Conservation (phyloP, 192 early-diverging fungal genomes). For the Coemansia sp. region DNA sequence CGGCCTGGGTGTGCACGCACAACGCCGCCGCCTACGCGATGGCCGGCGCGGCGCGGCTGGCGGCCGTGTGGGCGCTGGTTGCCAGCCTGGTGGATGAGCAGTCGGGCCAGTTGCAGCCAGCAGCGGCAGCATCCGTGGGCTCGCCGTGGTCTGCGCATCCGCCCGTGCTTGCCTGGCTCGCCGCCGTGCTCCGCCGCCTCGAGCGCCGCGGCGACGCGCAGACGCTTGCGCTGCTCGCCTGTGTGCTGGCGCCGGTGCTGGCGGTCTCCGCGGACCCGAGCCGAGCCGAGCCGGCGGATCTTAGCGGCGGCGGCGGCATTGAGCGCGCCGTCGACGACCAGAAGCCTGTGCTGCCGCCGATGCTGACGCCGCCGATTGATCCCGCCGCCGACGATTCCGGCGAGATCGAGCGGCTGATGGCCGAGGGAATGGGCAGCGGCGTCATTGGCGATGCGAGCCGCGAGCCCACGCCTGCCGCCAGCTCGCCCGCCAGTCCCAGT, state of each 20-base stretch:
- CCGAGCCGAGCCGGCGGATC: neutral
- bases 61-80: slow-evolving; percentile 43
- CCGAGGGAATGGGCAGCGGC: slow-evolving; percentile 15
- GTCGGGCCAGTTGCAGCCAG: too few relatives aligned
- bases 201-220: slow-evolving; percentile 49
- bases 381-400: slow-evolving; percentile 42
- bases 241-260: slow-evolving; percentile 30
- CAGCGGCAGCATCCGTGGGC: neutral
- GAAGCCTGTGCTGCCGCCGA: neutral
- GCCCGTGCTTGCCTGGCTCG: slow-evolving; percentile 38
- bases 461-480: slow-evolving; percentile 7
- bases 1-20: slow-evolving; percentile 35
- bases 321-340: neutral
- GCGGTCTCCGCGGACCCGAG: neutral
- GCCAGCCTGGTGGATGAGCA: slow-evolving; percentile 14
- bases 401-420: slow-evolving; percentile 51
- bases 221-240: slow-evolving; percentile 50
- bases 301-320: neutral
- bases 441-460: neutral
- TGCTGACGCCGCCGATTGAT: slow-evolving; percentile 26
- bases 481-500: neutral
- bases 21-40: slow-evolving; percentile 31
- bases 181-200: slow-evolving; percentile 30
- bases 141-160: slow-evolving; percentile 22
- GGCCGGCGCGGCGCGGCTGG: slow-evolving; percentile 17